phyloP scores from a whole-genome alignment of 2,329 filamentous ascomycete species.

The Xylariaceae sp. region DNA sequence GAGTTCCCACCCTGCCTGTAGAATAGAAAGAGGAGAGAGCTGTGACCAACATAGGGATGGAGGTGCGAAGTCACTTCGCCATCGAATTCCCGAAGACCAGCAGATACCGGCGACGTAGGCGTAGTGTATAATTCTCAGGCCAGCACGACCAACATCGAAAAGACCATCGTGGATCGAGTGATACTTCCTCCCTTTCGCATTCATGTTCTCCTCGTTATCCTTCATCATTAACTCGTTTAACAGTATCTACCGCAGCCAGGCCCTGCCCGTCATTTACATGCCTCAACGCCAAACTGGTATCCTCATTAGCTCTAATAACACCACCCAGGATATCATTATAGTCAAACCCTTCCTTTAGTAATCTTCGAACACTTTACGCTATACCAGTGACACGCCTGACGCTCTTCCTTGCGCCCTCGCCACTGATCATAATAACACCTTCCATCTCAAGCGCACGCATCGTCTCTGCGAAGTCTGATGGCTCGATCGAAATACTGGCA shows the following conservation, averaged over 20 bases:
- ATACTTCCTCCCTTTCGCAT: too few species aligned
- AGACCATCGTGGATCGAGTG: too few species aligned
- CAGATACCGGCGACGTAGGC: too few species aligned
- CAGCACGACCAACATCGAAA: too few species aligned
- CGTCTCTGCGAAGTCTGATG: slow-evolving; percentile 76
- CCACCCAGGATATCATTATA: neutral
- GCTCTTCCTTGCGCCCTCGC: slow-evolving; percentile 78
- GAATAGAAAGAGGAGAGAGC: neutral
- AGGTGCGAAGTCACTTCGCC: neutral
- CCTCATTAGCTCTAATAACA: neutral
- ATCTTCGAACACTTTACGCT: slow-evolving; percentile 26
- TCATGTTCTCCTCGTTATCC: neutral
- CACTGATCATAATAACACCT: slow-evolving; percentile 72
- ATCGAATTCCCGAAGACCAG: neutral
- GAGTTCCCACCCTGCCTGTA: too few species aligned
- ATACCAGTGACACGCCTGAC: slow-evolving; percentile 69
- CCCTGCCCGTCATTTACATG: neutral
- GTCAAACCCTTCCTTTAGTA: neutral
- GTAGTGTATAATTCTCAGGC: too few species aligned
- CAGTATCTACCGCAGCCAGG: neutral
- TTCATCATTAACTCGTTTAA: neutral
- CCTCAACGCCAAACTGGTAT: neutral
- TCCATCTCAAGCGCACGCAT: slow-evolving; percentile 79
- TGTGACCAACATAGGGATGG: neutral
- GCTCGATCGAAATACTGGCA: slow-evolving; percentile 67